These are phyloP conservation scores for Bimuria novae-zelandiae DNA, from an alignment of 2,329 filamentous ascomycete species.

Conservation along the genomic window DNA sequence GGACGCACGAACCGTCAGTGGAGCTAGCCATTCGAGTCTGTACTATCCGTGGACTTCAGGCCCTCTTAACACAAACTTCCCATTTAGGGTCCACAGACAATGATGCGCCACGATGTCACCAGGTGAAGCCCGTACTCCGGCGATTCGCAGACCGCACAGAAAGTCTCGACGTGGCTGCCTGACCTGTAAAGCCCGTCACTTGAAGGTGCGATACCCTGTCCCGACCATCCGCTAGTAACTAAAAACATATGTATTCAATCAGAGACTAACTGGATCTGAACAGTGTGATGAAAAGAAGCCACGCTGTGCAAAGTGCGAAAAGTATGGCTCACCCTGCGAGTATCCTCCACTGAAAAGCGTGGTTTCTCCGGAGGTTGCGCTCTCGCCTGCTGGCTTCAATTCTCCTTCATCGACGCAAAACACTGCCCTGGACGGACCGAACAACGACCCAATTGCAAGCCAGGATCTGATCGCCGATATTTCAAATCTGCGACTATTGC, in stretches of 20 bases:
- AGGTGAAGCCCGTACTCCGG: conserved; percentile 11
- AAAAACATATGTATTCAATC: not conserved
- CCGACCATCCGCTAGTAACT: not conserved
- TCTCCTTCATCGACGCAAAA: conserved; percentile 17
- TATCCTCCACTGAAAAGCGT: conserved; percentile 18
- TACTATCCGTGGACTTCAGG: not conserved
- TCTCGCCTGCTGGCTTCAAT: conserved; percentile 8
- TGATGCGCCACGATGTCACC: not conserved
- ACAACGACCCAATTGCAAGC: not conserved
- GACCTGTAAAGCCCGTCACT: conserved; percentile 21
- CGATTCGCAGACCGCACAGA: conserved; percentile 20
- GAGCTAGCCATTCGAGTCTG: no score
- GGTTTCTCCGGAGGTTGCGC: conserved; percentile 1
- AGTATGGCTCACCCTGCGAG: conserved; percentile 26
- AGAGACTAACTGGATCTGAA: not conserved
- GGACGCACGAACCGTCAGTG: no score
- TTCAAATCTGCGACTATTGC: conserved; percentile 25
- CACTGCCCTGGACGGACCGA: not conserved
- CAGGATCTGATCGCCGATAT: conserved; percentile 13
- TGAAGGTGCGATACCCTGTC: conserved; percentile 20
- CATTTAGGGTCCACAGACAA: not conserved
- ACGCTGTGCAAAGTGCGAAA: conserved; percentile 24
- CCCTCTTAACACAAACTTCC: no score
- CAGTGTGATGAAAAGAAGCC: conserved; percentile 33
- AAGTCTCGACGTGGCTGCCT: conserved; percentile 24